Base-by-base conservation (phyloP, 331 rosid genomes). In the Rhamnella rubrinervis region DNA sequence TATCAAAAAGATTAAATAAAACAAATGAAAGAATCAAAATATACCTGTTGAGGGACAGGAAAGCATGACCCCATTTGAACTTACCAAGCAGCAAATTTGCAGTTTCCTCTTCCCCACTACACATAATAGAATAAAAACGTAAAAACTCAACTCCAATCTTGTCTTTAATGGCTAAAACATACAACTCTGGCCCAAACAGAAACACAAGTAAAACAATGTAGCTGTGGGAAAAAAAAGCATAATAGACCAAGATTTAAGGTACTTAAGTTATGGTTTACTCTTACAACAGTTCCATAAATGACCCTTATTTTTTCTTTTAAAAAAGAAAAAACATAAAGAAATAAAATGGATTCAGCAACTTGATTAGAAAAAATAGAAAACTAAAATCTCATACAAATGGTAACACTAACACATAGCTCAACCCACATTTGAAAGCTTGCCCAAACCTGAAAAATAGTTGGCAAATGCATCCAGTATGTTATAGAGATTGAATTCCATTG, bases 1-100 rank as follows among this genome's bases (percentile, higher is more conserved):
- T 19, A 52, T 5, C 40, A 47, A 6, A 65, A 21, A 23, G 6
- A 6, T 70, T 66, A 59, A 70, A 39, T 65, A 38, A 63, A 75
- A 19, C 8, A 70, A 23, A 18, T 14, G 74, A 66, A n/a, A 38
- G 35, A 18, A 76, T 18, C 28, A 39, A 26, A 61, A 38, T 77
- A 76, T 82, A 91, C 98, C 92, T 77, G 71, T 93, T 95, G 70
- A 95, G 84, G 38, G 98, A 91, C 72, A 78, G 71, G 79, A 93
- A 93, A 58, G 93, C 89, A 57, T 93, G 98, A 76, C 98, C 98
- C 98, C 98, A 93, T 75, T 93, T 93, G 85, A 93, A 93, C 86
- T 93, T 93, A 72, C 81, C 83, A 68, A 95, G 97, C 87, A 95
- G 75, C 67, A 81, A 80, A 55, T 87, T 74, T 84, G 95, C 98